Base-by-base conservation (phyloP, 139 green algal species). In the Micromonas commoda region DNA sequence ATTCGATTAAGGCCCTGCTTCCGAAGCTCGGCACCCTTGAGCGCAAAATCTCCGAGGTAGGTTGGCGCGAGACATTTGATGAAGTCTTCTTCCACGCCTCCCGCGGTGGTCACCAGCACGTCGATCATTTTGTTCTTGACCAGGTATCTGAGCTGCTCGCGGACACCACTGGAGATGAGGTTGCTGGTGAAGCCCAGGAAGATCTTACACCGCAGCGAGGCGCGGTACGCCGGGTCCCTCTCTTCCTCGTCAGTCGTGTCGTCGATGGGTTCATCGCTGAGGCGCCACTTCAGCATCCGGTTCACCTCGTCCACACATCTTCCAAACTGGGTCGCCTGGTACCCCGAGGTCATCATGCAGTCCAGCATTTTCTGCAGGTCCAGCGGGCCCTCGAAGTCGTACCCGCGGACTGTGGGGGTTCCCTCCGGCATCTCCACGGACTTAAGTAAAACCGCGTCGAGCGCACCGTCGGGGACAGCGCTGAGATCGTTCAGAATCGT, bases 171-270 rank as follows among this genome's bases (percentile, higher is more conserved):
- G 1, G 90, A 97, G 3, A 96, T 93, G 32, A 99, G 82, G 82
- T 99, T 99, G 34, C 90, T 94, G 0, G 95, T 99, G 86, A 92
- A 99, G 1, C 91, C 94, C 32, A 99, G 86, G 78, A 97, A 99
- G 32, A 99, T 96, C 35, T 89, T 87, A 63, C 35, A 81, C 9
- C 33, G 26, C 5, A 37, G 32, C 51, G 37, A 0, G 19, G 5
- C 66, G 38, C 39, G 35, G 39, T 39, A 34, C 37, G 85, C 81
- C 1, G 89, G 78, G 28, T 81, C 6, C 26, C 54, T 31, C 87
- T 82, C 35, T 61, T 85, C 51, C 32, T 81, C 57, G 3, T 74
- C 65, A 6, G 78, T 86, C 64, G 82, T 77, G 1, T 81, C 35
- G 3, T 54, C 73, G 9, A 93, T 52, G 0, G 86, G 79, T 71